Conservation (phyloP, 768 basidiomycete genomes). For the Baorangia bicolor region DNA sequence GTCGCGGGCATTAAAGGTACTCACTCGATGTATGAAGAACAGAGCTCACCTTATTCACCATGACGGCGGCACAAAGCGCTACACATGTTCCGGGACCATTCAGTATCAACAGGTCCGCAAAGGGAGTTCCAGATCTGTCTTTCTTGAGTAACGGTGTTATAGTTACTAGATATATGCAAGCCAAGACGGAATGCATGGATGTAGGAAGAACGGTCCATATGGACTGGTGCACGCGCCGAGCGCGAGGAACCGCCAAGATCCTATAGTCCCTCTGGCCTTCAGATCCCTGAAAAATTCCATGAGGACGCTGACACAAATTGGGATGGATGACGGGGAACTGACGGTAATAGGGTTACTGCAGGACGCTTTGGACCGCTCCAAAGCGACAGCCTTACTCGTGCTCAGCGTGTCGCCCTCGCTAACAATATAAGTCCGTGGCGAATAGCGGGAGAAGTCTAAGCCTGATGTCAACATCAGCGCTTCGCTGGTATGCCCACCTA, state of each 20-base stretch:
- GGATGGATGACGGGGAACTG: slow-evolving; percentile 1
- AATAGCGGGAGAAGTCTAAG: slow-evolving; percentile 74
- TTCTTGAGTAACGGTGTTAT: slow-evolving; percentile 45
- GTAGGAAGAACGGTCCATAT: slow-evolving; percentile 68
- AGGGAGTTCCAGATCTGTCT: slow-evolving; percentile 26
- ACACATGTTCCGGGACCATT: slow-evolving; percentile 97
- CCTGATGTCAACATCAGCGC: slow-evolving; percentile 69
- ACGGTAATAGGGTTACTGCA: slow-evolving; percentile 10
- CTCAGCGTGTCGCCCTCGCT: slow-evolving; percentile 83
- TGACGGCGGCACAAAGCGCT: slow-evolving; percentile 67
- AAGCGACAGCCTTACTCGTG: slow-evolving; percentile 57
- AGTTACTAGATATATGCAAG: slow-evolving; percentile 61
- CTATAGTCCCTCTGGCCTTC: slow-evolving; percentile 34
- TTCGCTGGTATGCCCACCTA: slow-evolving; percentile 95
- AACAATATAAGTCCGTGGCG: slow-evolving; percentile 75
- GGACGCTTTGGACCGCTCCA: slow-evolving; percentile 50
- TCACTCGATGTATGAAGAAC: background rate
- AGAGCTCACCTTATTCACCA: slow-evolving; percentile 64
- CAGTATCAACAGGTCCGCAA: slow-evolving; percentile 77
- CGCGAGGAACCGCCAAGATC: slow-evolving; percentile 77
- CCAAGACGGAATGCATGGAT: slow-evolving; percentile 56
- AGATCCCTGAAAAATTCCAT: slow-evolving; percentile 8
- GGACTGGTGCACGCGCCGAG: slow-evolving; percentile 82
- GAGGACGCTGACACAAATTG: slow-evolving; percentile 4
- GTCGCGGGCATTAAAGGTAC: background rate